Percentiles rank a stretch among this genome's conserved stretches.
Evolutionary conservation across 305 asterid genomes (phyloP).

Genomic region (Lippia alba): DNA sequence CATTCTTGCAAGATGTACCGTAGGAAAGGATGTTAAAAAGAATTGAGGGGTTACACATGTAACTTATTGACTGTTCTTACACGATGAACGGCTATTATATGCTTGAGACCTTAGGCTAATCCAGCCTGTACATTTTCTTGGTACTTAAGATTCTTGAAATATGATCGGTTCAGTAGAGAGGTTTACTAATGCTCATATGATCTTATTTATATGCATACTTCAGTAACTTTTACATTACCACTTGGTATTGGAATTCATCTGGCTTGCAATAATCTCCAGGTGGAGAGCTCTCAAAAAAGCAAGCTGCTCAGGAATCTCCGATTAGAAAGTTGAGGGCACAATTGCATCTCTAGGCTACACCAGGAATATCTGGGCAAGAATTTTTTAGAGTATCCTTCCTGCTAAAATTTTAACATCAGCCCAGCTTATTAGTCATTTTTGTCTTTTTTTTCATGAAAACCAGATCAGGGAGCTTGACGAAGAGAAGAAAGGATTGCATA

Average conservation of each 20-base stretch:
- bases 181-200: slow-evolving; percentile 18
- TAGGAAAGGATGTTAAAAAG: slow-evolving; percentile 10
- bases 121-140: slow-evolving; percentile 21
- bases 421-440: slow-evolving; percentile 37
- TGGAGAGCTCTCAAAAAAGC: slow-evolving; percentile 93
- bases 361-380: background rate
- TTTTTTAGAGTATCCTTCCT: slow-evolving; percentile 11
- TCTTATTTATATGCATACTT: slow-evolving; percentile 30
- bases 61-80: slow-evolving; percentile 29
- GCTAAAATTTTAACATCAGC: slow-evolving; percentile 10
- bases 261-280: slow-evolving; percentile 56
- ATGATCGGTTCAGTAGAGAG: slow-evolving; percentile 9
- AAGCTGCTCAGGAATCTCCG: slow-evolving; percentile 91
- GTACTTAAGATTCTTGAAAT: slow-evolving; percentile 19
- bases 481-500: slow-evolving; percentile 82
- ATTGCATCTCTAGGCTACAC: slow-evolving; percentile 48
- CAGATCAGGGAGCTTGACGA: slow-evolving; percentile 97
- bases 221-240: slow-evolving; percentile 12
- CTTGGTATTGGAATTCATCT: slow-evolving; percentile 30
- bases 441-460: slow-evolving; percentile 56
- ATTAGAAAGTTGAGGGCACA: slow-evolving; percentile 95
- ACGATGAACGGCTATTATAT: slow-evolving; percentile 29
- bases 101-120: slow-evolving; percentile 29
- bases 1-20: slow-evolving; percentile 22
- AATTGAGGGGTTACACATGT: background rate